Conservation (phyloP, 306 rosid genomes). For the Morella rubra region DNA sequence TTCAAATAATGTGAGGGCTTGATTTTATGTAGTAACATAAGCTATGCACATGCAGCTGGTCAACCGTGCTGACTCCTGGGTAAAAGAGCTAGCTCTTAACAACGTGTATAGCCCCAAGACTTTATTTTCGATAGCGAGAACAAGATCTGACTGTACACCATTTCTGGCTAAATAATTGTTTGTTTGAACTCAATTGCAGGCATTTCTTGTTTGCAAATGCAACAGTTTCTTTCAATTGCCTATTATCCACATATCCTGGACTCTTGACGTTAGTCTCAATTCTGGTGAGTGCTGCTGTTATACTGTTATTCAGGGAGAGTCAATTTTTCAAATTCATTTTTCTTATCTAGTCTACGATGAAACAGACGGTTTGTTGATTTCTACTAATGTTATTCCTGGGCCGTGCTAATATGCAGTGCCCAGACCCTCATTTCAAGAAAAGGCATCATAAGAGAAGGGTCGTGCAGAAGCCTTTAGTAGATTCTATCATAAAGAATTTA, state of each 20-base stretch:
- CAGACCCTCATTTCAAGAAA: slow-evolving; percentile 94
- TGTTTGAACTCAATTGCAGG: slow-evolving; percentile 48
- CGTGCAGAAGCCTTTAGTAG: slow-evolving; percentile 75
- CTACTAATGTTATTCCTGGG: slow-evolving; percentile 19
- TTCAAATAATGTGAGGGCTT: not conserved
- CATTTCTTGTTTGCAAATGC: slow-evolving; percentile 87
- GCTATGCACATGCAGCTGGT: slow-evolving; percentile 60
- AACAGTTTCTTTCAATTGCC: slow-evolving; percentile 67
- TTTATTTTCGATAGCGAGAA: slow-evolving; percentile 25
- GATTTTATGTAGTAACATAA: slow-evolving; percentile 4
- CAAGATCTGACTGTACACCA: not conserved
- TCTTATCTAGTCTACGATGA: not conserved
- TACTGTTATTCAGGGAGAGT: not conserved
- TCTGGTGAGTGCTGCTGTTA: slow-evolving; percentile 58
- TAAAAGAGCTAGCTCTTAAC: slow-evolving; percentile 67
- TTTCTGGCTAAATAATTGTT: slow-evolving; percentile 12
- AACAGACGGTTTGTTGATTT: not conserved
- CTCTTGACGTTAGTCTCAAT: slow-evolving; percentile 74
- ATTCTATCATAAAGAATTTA: slow-evolving; percentile 54
- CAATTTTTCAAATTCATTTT: not conserved
- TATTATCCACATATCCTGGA: slow-evolving; percentile 79
- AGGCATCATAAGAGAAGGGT: slow-evolving; percentile 87
- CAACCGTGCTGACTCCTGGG: slow-evolving; percentile 81
- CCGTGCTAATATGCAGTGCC: slow-evolving; percentile 63
- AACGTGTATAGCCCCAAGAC: slow-evolving; percentile 58